These are phyloP conservation scores for Ogataea zsoltii DNA, from an alignment of 805 yeast species.

Conservation along the genomic window DNA sequence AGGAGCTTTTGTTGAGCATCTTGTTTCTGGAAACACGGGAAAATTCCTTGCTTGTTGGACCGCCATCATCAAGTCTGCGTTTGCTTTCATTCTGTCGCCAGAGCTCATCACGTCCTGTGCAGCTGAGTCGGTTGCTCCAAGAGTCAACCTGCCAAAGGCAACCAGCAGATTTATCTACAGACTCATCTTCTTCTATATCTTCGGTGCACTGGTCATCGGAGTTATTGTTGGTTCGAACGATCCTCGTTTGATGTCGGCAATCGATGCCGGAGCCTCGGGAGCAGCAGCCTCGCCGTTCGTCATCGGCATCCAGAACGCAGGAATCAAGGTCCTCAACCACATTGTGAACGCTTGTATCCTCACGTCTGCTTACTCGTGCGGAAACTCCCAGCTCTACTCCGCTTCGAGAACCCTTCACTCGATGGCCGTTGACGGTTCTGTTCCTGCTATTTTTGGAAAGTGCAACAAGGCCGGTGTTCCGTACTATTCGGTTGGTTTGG, in stretches of 20 bases:
- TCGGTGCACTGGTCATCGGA: slow-evolving; percentile 44
- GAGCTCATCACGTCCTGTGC: slow-evolving; percentile 35
- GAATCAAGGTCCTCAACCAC: slow-evolving; percentile 68
- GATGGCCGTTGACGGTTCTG: slow-evolving; percentile 71
- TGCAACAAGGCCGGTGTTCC: slow-evolving; percentile 75
- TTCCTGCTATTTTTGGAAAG: slow-evolving; percentile 63
- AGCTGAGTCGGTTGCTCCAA: slow-evolving; percentile 35
- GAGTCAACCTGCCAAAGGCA: slow-evolving; percentile 36
- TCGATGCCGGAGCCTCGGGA: slow-evolving; percentile 49
- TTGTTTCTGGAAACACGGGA: slow-evolving; percentile 56
- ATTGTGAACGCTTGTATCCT: slow-evolving; percentile 75
- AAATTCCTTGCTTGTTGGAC: slow-evolving; percentile 65
- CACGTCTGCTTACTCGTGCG: slow-evolving; percentile 56
- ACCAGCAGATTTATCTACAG: slow-evolving; percentile 34
- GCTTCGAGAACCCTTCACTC: slow-evolving; percentile 76
- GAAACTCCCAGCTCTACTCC: slow-evolving; percentile 73
- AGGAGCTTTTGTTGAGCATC: slow-evolving; percentile 50
- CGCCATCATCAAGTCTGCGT: slow-evolving; percentile 62
- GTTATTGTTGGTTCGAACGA: slow-evolving; percentile 48
- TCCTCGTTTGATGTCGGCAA: slow-evolving; percentile 42
- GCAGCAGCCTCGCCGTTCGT: slow-evolving; percentile 89
- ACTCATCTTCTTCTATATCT: slow-evolving; percentile 33
- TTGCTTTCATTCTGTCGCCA: slow-evolving; percentile 52
- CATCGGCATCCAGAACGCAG: slow-evolving; percentile 72
- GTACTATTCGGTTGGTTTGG: slow-evolving; percentile 50